phyloP scores from a whole-genome alignment of 306 rosid genomes.

The Inga leiocalycina region DNA sequence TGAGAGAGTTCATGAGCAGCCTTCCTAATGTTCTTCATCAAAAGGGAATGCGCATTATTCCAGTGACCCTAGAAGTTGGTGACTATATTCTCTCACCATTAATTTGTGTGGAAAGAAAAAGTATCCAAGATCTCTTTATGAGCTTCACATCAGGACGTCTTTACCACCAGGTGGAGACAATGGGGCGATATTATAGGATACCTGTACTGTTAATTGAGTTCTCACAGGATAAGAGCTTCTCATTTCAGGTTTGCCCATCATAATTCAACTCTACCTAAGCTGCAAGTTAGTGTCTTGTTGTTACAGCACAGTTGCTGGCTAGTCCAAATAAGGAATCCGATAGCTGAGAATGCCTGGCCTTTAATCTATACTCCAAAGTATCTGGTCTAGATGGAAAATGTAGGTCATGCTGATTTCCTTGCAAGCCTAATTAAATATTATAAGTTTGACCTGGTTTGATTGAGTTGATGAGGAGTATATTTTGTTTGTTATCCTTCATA shows the following conservation, averaged over 20 bases:
- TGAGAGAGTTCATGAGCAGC: conserved; percentile 99
- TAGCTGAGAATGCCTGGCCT: conserved; percentile 15
- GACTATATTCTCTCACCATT: conserved; percentile 94
- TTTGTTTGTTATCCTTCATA: conserved; percentile 22
- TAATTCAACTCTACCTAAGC: background rate
- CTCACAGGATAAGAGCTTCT: conserved; percentile 95
- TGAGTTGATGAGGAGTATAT: conserved; percentile 12
- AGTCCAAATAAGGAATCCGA: background rate
- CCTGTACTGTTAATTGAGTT: conserved; percentile 95
- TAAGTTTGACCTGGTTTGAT: conserved; percentile 11
- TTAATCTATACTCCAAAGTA: conserved; percentile 2
- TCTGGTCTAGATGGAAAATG: conserved; percentile 7
- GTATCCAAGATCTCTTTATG: conserved; percentile 96
- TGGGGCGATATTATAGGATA: conserved; percentile 92
- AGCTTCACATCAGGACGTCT: conserved; percentile 99
- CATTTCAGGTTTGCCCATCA: conserved; percentile 78
- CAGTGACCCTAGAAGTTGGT: conserved; percentile 95
- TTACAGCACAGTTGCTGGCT: background rate
- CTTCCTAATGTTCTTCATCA: conserved; percentile 98
- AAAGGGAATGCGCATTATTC: conserved; percentile 89
- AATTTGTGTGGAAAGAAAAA: conserved; percentile 97
- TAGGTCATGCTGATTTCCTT: conserved; percentile 2
- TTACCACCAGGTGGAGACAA: conserved; percentile 91
- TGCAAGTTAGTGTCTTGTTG: background rate
- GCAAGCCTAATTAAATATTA: conserved; percentile 19